Percentiles rank a stretch among this genome's conserved stretches.
These are phyloP conservation scores for Lactifluus rugatus DNA, from an alignment of 768 basidiomycete genomes.

Conservation along the genomic window DNA sequence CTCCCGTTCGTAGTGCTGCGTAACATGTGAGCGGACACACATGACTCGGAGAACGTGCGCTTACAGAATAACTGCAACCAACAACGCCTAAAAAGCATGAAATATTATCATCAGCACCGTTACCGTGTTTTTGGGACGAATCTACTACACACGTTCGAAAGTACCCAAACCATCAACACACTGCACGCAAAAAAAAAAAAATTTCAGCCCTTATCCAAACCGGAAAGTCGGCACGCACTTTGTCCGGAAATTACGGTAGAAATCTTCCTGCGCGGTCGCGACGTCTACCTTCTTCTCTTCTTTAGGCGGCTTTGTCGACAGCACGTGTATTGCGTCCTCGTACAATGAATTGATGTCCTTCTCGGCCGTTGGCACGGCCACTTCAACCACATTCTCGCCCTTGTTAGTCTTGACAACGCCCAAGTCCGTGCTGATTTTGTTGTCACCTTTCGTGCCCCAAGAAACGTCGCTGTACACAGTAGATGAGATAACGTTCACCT, in stretches of 20 bases:
- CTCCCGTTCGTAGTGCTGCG: slow-evolving; percentile 40
- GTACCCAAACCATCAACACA: slow-evolving; percentile 81
- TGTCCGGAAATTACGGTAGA: slow-evolving; percentile 82
- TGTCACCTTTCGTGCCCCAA: slow-evolving; percentile 95
- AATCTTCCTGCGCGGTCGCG: slow-evolving; percentile 68
- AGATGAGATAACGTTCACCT: background rate
- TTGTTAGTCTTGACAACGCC: slow-evolving; percentile 64
- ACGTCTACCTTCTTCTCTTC: slow-evolving; percentile 52
- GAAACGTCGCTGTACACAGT: slow-evolving; percentile 58
- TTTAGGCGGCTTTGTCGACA: slow-evolving; percentile 71
- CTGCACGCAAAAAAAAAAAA: slow-evolving; percentile 21
- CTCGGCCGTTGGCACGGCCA: slow-evolving; percentile 74
- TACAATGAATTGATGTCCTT: slow-evolving; percentile 86
- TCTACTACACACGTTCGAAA: slow-evolving; percentile 61
- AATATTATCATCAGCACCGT: background rate
- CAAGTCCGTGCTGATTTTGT: slow-evolving; percentile 74
- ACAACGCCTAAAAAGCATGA: slow-evolving; percentile 38
- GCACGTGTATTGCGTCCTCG: slow-evolving; percentile 79
- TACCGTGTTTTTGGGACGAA: background rate
- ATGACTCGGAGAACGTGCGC: slow-evolving; percentile 22
- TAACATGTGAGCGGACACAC: background rate
- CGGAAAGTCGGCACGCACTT: slow-evolving; percentile 38
- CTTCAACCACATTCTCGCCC: slow-evolving; percentile 78
- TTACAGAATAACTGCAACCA: slow-evolving; percentile 68
- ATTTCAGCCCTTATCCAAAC: slow-evolving; percentile 16